Base-by-base conservation (phyloP, 2,329 filamentous ascomycete species). In the Diaporthe australafricana region DNA sequence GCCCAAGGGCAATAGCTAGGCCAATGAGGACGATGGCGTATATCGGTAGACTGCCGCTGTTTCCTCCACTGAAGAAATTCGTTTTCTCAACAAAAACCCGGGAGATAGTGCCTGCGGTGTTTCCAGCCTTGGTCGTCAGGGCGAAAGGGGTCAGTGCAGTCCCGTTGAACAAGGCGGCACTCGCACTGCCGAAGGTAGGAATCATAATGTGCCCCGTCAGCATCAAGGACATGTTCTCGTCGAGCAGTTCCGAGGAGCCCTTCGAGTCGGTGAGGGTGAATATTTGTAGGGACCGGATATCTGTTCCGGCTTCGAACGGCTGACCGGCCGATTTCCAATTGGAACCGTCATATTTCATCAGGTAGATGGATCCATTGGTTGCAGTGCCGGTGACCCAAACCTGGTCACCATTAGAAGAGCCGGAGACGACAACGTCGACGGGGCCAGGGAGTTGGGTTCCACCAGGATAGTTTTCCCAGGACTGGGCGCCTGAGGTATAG, bases 111-210 rank as follows among this genome's bases (percentile, higher is more conserved):
- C 95, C 94, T 14, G 89, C 85, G 16, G 87, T 86, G 72, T 90
- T 90, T 77, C 90, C 87, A 16, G 87, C 83, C 72, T 87, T 92
- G 56, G 90, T 92, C 2, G 95, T 93, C 52, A 99, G 88, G 50
- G 94, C 88, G 80, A 96, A 98, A 0, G 96, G 96, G 66, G 87
- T 86, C 79, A 96, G 91, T 3, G 86, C 84, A 14, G 91, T 94
- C 77, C 96, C 96, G 78, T 98, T 94, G 84, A 93, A 99, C 35
- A 98, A 85, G 9, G 92, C 96, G 11, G 94, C 95, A 17, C 96
- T 97, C 7, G 93, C 94, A 71, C 91, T 92, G 72, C 96, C 95
- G 79, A 95, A 95, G 62, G 85, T 84, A 0, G 92, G 90, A 22
- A 98, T 87, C 75, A 90, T 88, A 75, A 99, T 89, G 68, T 92